Percentiles rank a stretch among this genome's conserved stretches.
Evolutionary conservation across 345 rosid genomes (phyloP).

Genomic region (Rhodamnia argentea): DNA sequence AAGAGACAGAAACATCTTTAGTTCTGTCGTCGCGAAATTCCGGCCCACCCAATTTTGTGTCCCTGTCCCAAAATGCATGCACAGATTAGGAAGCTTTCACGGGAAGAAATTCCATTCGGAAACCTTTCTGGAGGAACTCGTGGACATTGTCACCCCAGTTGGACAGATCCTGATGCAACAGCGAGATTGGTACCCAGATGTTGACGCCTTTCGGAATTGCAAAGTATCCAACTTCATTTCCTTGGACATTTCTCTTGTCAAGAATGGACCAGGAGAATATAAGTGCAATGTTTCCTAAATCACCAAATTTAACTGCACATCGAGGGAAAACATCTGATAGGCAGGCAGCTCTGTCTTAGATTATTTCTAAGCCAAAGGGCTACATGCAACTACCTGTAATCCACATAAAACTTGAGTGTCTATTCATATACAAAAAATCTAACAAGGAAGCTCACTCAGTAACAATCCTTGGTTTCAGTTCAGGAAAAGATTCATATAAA

Average conservation of each 20-base stretch:
- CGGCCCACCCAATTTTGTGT: constrained; percentile 4
- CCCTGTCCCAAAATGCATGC: constrained; percentile 11
- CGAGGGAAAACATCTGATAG: background rate
- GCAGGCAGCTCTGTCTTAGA: background rate
- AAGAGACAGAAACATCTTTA: constrained; percentile 13
- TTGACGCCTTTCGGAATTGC: constrained; percentile 12
- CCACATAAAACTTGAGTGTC: background rate
- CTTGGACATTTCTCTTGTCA: background rate
- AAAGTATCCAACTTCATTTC: constrained; percentile 13
- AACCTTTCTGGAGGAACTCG: constrained; percentile 18
- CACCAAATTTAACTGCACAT: constrained; percentile 14
- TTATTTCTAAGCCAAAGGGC: background rate
- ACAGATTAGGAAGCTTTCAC: constrained; percentile 1
- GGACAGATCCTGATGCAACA: constrained; percentile 5
- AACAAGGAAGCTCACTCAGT: background rate
- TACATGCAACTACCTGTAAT: background rate
- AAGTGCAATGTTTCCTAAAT: constrained; percentile 17
- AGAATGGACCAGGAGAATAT: constrained; percentile 4
- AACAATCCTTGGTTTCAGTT: background rate
- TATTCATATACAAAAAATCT: background rate
- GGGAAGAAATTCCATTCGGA: constrained; percentile 8
- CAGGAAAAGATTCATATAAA: background rate
- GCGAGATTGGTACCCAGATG: constrained; percentile 8
- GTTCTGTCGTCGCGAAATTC: constrained; percentile 11
- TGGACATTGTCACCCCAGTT: constrained; percentile 10